A percentile compares a stretch with the other conserved stretches of the same genome.
phyloP scores from a whole-genome alignment of 164 flowering plant species.

The Malania oleifera region DNA sequence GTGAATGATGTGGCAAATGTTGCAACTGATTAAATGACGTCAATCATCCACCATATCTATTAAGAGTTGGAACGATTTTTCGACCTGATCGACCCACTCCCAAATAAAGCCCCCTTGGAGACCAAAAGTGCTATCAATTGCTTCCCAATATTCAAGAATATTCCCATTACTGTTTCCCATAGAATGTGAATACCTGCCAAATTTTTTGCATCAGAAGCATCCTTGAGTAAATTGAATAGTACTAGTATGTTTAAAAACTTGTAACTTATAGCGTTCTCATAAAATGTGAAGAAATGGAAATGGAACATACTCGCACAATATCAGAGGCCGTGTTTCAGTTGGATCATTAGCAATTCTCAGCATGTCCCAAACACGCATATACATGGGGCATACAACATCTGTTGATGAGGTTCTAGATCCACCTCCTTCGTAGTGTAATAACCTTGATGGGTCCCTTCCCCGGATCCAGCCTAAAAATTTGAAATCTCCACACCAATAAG shows the following conservation, averaged over 20 bases:
- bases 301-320: slow-evolving; percentile 88
- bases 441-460: slow-evolving; percentile 76
- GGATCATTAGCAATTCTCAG: slow-evolving; percentile 87
- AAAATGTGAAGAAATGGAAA: neutral
- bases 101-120: slow-evolving; percentile 99
- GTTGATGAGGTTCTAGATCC: slow-evolving; percentile 93
- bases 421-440: slow-evolving; percentile 95
- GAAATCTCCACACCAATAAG: neutral
- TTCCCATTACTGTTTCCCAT: slow-evolving; percentile 97
- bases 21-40: neutral
- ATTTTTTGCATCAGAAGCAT: neutral
- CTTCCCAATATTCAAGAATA: slow-evolving; percentile 85
- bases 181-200: slow-evolving; percentile 88
- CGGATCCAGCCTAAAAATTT: slow-evolving; percentile 71
- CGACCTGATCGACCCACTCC: slow-evolving; percentile 99
- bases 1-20: neutral
- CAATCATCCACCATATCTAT: neutral
- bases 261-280: neutral
- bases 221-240: slow-evolving; percentile 5
- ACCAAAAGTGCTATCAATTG: slow-evolving; percentile 83
- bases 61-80: neutral
- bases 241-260: neutral
- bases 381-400: slow-evolving; percentile 96
- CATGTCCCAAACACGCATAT: slow-evolving; percentile 94
- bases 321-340: slow-evolving; percentile 76